phyloP scores from a whole-genome alignment of 176 grass and related monocot genomes.

The Oropetium thomaeum region DNA sequence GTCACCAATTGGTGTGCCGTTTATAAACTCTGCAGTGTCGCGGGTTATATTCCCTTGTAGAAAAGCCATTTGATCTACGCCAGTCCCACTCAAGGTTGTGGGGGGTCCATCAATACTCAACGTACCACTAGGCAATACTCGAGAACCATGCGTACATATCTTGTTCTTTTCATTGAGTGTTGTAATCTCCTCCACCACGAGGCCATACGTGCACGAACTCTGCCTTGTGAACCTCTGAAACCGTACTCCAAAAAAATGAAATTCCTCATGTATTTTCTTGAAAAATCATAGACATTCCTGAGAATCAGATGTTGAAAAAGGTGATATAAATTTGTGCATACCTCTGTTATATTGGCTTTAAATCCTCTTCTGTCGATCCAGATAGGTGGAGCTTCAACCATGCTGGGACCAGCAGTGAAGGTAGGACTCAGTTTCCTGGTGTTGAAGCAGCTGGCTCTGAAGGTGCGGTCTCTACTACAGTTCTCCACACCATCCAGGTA shows the following conservation, averaged over 20 bases:
- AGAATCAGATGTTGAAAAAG: no score
- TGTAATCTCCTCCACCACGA: conserved; percentile 81
- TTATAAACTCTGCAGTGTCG: conserved; percentile 79
- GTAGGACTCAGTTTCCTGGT: conserved; percentile 86
- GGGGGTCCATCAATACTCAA: conserved; percentile 92
- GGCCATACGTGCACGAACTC: conserved; percentile 88
- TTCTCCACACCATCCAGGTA: conserved; percentile 81
- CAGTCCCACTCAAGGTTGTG: conserved; percentile 89
- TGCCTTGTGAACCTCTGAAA: conserved; percentile 83
- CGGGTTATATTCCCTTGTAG: conserved; percentile 81
- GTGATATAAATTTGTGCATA: conserved; percentile 8
- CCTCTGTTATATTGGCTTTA: conserved; percentile 99
- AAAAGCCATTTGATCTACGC: conserved; percentile 69
- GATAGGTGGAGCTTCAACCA: conserved; percentile 81
- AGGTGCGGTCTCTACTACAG: conserved; percentile 71
- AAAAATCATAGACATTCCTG: no score
- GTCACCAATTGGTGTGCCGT: conserved; percentile 71
- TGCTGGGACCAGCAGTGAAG: conserved; percentile 77
- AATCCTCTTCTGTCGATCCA: conserved; percentile 85
- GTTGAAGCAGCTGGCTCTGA: conserved; percentile 88
- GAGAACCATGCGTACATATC: conserved; percentile 84
- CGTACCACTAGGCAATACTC: conserved; percentile 64
- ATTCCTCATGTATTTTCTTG: conserved; percentile 24
- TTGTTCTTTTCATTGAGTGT: conserved; percentile 75
- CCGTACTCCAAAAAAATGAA: conserved; percentile 7